Percentiles rank a stretch among this genome's conserved stretches.
Evolutionary conservation across 495 filamentous ascomycete species (phyloP).

Genomic region (Astrocystis sublimbata): DNA sequence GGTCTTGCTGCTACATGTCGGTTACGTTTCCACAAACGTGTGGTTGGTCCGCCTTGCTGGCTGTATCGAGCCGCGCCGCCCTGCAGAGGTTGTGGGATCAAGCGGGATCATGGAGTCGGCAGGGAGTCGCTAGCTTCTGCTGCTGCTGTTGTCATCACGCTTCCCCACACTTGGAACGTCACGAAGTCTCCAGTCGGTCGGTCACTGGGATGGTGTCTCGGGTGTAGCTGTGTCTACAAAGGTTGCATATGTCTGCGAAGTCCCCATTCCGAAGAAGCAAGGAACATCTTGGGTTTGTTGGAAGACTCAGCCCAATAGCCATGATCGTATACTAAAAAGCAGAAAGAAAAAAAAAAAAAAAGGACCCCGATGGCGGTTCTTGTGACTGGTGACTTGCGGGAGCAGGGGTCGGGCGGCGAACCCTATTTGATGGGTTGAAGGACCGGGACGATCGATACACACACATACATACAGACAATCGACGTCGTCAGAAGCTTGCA

Average conservation of each 20-base stretch:
- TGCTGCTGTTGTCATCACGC: background rate
- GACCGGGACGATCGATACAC: too few species aligned
- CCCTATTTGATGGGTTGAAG: constrained; percentile 16
- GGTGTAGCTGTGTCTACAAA: background rate
- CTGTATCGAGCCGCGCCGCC: background rate
- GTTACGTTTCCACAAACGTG: constrained; percentile 14
- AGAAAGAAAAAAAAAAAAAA: background rate
- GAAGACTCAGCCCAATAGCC: too few species aligned
- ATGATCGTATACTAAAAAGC: background rate
- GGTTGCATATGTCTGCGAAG: background rate
- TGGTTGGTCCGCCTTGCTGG: background rate
- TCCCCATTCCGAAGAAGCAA: background rate
- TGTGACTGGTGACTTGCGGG: background rate
- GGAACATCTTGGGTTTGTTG: background rate
- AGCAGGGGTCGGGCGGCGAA: constrained; percentile 11
- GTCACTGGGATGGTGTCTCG: background rate
- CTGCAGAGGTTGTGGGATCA: background rate
- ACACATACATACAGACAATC: too few species aligned
- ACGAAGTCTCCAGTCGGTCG: constrained; percentile 1
- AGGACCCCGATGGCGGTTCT: background rate
- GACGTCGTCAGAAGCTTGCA: constrained; percentile 11
- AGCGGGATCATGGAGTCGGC: background rate
- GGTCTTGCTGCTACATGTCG: background rate
- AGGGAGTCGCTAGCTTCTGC: background rate
- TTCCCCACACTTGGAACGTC: background rate